phyloP scores from a whole-genome alignment of 2,329 filamentous ascomycete genomes.

The Claviceps pusilla region DNA sequence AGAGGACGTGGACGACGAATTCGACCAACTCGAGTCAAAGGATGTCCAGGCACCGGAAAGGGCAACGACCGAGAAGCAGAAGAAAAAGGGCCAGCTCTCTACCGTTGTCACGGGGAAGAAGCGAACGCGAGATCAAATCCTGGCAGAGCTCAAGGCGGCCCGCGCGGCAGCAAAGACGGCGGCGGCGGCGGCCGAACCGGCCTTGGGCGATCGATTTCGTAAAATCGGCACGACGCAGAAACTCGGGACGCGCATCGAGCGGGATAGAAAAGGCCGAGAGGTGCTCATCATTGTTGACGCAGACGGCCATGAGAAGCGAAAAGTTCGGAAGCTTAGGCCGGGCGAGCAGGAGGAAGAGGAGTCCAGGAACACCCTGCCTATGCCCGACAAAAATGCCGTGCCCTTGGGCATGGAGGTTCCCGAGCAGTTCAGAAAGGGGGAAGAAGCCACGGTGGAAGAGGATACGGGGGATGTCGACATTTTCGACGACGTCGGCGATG shows the following conservation, averaged over 20 bases:
- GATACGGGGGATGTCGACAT: conserved; percentile 47
- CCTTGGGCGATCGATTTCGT: conserved; percentile 45
- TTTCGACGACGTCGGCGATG: conserved; percentile 49
- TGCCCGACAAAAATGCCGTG: conserved; percentile 39
- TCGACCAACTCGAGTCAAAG: conserved; percentile 41
- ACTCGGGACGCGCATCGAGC: conserved; percentile 43
- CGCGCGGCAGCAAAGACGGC: conserved; percentile 43
- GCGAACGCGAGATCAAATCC: conserved; percentile 48
- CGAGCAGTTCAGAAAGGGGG: conserved; percentile 37
- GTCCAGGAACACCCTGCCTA: conserved; percentile 29
- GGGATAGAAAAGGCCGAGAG: conserved; percentile 45
- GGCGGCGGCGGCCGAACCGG: conserved; percentile 28
- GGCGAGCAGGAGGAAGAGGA: conserved; percentile 18
- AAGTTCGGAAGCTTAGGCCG: conserved; percentile 39
- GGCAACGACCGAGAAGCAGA: conserved; percentile 26
- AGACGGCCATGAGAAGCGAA: conserved; percentile 50
- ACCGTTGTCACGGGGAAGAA: conserved; percentile 43
- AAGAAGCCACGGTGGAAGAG: conserved; percentile 24
- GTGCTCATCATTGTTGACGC: conserved; percentile 52
- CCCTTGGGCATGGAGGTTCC: conserved; percentile 53
- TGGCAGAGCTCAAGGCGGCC: conserved; percentile 51
- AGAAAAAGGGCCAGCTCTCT: conserved; percentile 48
- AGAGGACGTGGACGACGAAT: conserved; percentile 46
- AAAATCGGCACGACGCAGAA: conserved; percentile 45
- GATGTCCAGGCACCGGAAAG: conserved; percentile 39